phyloP scores from a whole-genome alignment of 805 yeast species.

The Wickerhamiella musiphila region DNA sequence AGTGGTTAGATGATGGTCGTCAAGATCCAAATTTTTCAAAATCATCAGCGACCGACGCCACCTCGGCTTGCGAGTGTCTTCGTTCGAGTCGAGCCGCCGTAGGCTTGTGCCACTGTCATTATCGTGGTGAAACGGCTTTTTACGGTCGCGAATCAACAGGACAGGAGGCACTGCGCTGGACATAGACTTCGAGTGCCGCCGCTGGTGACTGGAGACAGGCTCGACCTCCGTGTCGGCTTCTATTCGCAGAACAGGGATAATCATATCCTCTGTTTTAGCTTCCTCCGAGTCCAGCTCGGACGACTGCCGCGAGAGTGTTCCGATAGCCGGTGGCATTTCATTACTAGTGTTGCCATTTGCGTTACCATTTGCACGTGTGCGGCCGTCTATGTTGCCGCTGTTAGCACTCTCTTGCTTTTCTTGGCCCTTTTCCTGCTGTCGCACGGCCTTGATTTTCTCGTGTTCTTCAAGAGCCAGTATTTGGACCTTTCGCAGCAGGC shows the following conservation, averaged over 20 bases:
- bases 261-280: too few species aligned
- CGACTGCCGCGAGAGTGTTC: too few species aligned
- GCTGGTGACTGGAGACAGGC: slow-evolving; percentile 1
- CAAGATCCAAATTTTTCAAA: slow-evolving; percentile 5
- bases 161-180: slow-evolving; percentile 6
- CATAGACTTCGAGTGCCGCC: slow-evolving; percentile 7
- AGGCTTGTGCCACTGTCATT: slow-evolving; percentile 1
- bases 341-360: too few species aligned
- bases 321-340: too few species aligned
- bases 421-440: neutral
- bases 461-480: slow-evolving; percentile 19
- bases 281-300: too few species aligned
- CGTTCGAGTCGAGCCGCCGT: slow-evolving; percentile 5
- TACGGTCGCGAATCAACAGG: slow-evolving; percentile 1
- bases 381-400: neutral
- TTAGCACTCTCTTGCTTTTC: neutral
- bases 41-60: slow-evolving; percentile 13
- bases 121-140: neutral
- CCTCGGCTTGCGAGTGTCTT: slow-evolving; percentile 10
- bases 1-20: neutral
- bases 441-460: slow-evolving; percentile 6
- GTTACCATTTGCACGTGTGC: neutral
- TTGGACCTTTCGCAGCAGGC: slow-evolving; percentile 39
- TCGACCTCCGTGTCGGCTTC: slow-evolving; percentile 1
- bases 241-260: neutral